Conservation (phyloP, 108 stramenopile genomes). For the Stephanodiscus minutulus region DNA sequence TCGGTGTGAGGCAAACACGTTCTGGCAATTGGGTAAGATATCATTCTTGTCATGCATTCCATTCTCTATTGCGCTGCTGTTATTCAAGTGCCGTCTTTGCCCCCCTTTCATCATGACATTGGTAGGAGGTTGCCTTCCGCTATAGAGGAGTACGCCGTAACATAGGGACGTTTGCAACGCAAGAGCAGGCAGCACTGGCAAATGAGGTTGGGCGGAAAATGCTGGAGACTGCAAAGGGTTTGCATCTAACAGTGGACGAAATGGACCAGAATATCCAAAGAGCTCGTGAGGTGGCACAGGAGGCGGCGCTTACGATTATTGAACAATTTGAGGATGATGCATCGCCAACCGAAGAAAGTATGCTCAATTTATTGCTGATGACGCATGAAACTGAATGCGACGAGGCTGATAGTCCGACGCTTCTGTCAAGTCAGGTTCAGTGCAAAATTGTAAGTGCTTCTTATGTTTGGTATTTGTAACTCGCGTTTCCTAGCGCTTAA, state of each 20-base stretch:
- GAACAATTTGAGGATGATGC: not conserved
- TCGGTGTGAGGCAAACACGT: not conserved
- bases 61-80: not conserved
- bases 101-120: not conserved
- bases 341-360: not conserved
- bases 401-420: not conserved
- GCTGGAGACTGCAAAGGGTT: not conserved
- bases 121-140: not conserved
- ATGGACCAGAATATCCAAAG: not conserved
- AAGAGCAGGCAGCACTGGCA: not conserved
- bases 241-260: not conserved
- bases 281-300: slow-evolving; percentile 1
- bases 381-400: not conserved
- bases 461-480: not conserved
- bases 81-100: not conserved
- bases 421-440: not conserved
- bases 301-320: not conserved
- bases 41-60: not conserved
- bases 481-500: not conserved
- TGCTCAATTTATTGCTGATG: not conserved
- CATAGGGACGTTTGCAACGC: not conserved
- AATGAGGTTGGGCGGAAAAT: not conserved
- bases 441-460: not conserved
- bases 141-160: not conserved
- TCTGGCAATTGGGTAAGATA: not conserved